These are phyloP conservation scores for Capronia coronata DNA, from an alignment of 2,329 filamentous ascomycete species.

Conservation along the genomic window DNA sequence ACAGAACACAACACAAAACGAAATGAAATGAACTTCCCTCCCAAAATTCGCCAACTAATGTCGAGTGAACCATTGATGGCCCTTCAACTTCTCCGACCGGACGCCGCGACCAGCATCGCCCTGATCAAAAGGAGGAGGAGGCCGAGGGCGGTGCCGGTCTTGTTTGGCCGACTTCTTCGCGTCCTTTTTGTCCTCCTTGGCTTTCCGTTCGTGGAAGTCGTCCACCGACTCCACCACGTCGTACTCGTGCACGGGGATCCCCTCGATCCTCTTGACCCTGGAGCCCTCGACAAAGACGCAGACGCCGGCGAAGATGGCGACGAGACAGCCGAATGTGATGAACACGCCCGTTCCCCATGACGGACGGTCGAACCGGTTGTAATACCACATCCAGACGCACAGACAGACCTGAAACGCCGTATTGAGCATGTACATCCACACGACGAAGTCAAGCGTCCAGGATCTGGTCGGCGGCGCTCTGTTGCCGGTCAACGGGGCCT, in stretches of 20 bases:
- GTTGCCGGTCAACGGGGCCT: conserved; percentile 63
- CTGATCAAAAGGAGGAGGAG: too few species aligned
- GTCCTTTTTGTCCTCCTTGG: conserved; percentile 25
- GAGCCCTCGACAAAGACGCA: conserved; percentile 67
- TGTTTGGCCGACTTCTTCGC: conserved; percentile 19
- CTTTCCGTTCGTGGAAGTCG: conserved; percentile 23
- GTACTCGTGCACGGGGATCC: conserved; percentile 56
- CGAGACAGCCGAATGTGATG: conserved; percentile 65
- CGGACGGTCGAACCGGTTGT: conserved; percentile 66
- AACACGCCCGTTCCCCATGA: conserved; percentile 74
- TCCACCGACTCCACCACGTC: conserved; percentile 38
- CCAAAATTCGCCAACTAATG: conserved; percentile 10
- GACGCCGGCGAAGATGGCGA: conserved; percentile 61
- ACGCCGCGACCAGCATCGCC: conserved; percentile 9
- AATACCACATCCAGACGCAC: conserved; percentile 75
- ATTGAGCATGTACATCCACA: conserved; percentile 73
- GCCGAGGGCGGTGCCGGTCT: conserved; percentile 13
- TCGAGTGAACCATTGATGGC: conserved; percentile 24
- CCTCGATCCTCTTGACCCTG: conserved; percentile 64
- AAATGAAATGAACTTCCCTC: too few species aligned
- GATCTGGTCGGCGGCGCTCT: conserved; percentile 59
- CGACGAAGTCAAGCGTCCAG: conserved; percentile 74
- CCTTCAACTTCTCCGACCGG: conserved; percentile 24
- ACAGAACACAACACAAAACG: too few species aligned
- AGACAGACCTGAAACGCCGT: conserved; percentile 69